These are phyloP conservation scores for Pyricularia pennisetigena DNA, from an alignment of 2,329 filamentous ascomycete genomes.

Conservation along the genomic window DNA sequence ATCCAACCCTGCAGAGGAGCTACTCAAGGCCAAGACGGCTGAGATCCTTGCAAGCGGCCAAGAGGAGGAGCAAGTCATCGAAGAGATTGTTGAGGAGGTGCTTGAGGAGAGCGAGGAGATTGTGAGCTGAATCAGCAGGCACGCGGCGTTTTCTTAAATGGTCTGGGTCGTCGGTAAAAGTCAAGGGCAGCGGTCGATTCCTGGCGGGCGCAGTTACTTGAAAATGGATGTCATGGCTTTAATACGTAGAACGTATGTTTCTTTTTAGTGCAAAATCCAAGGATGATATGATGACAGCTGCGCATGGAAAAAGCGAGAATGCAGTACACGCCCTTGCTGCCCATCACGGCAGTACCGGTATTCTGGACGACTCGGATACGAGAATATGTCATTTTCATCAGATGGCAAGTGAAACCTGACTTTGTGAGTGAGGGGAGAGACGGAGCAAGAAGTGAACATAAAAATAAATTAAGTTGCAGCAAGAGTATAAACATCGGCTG, in stretches of 20 bases:
- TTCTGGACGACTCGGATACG: background rate
- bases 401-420: background rate
- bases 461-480: too few relatives aligned
- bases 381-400: background rate
- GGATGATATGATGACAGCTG: background rate
- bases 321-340: too few relatives aligned
- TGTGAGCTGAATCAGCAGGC: constrained; percentile 21
- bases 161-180: background rate
- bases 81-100: constrained; percentile 81
- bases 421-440: too few relatives aligned
- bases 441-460: too few relatives aligned
- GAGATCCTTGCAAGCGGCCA: constrained; percentile 42
- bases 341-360: background rate
- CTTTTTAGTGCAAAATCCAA: background rate
- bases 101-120: constrained; percentile 79
- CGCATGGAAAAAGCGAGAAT: background rate
- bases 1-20: constrained; percentile 51
- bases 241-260: background rate
- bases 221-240: background rate
- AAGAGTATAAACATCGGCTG: too few relatives aligned
- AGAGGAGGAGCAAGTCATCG: constrained; percentile 69
- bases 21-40: constrained; percentile 46
- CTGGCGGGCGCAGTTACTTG: background rate
- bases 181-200: background rate
- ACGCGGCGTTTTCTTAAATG: background rate